Conservation (phyloP, 495 filamentous ascomycete genomes). For the Hypoxylon subgilvum region DNA sequence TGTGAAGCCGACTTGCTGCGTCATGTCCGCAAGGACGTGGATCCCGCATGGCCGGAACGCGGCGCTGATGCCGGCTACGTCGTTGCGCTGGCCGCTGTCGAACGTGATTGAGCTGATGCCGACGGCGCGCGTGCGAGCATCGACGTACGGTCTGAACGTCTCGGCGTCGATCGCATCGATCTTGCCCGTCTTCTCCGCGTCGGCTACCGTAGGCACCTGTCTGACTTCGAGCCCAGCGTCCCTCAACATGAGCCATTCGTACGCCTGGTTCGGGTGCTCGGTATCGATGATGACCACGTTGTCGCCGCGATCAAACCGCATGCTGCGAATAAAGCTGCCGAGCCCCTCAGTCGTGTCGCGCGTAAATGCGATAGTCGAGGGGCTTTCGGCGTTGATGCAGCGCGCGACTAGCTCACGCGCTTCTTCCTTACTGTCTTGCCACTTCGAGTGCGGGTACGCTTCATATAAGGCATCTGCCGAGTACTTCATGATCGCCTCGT, state of each 20-base stretch:
- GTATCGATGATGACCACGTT: conserved; percentile 33
- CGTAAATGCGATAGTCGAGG: conserved; percentile 29
- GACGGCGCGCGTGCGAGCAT: conserved; percentile 23
- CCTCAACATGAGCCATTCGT: conserved; percentile 28
- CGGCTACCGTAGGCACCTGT: conserved; percentile 18
- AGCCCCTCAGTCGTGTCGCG: conserved; percentile 37
- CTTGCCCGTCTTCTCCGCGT: conserved; percentile 1
- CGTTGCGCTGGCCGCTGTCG: conserved; percentile 28
- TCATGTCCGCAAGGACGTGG: conserved; percentile 27
- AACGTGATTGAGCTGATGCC: conserved; percentile 32
- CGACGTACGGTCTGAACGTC: conserved; percentile 28
- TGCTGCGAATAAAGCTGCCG: conserved; percentile 19
- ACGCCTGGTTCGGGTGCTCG: conserved; percentile 32
- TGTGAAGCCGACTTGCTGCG: conserved; percentile 37
- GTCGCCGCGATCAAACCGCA: conserved; percentile 20
- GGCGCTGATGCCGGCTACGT: conserved; percentile 24
- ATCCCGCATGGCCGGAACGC: conserved; percentile 22
- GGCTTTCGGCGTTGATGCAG: conserved; percentile 23
- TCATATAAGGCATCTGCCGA: conserved; percentile 20
- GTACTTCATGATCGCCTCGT: conserved; percentile 34
- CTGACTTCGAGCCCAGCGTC: conserved; percentile 25
- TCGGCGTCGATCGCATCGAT: conserved; percentile 13
- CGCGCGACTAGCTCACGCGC: conserved; percentile 22
- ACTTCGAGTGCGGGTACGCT: neutral
- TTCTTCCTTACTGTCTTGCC: conserved; percentile 15